These are phyloP conservation scores for Aspergillus steynii DNA, from an alignment of 495 filamentous ascomycete species.

Conservation along the genomic window DNA sequence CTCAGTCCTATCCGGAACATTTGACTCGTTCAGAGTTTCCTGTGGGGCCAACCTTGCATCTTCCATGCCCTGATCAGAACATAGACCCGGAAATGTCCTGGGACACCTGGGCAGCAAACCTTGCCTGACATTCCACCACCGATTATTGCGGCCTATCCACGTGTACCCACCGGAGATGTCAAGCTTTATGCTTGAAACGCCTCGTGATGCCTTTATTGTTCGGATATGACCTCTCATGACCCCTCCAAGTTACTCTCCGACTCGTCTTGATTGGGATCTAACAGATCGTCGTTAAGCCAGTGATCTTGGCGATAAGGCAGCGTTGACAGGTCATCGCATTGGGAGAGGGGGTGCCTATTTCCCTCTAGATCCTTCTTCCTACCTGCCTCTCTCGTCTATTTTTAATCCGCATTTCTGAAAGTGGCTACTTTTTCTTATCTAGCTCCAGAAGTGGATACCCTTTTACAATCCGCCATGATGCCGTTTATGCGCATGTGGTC, in stretches of 20 bases:
- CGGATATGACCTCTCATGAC: slow-evolving; percentile 6
- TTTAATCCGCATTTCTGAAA: background rate
- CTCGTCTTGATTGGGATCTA: background rate
- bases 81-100: background rate
- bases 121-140: background rate
- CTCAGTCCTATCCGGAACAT: background rate
- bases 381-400: background rate
- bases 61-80: background rate
- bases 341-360: background rate
- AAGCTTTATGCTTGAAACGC: slow-evolving; percentile 3
- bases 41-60: background rate
- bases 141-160: slow-evolving; percentile 2
- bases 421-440: background rate
- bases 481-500: slow-evolving; percentile 4
- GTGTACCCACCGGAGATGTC: slow-evolving; percentile 4
- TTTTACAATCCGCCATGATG: background rate
- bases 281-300: background rate
- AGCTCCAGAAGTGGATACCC: background rate
- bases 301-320: slow-evolving; percentile 2
- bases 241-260: background rate
- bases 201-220: background rate
- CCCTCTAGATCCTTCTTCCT: background rate
- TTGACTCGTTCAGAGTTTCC: background rate
- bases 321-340: background rate
- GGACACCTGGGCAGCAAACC: slow-evolving; percentile 6